Evolutionary conservation across 495 filamentous ascomycete species (phyloP).

Genomic region (Chaetomium fimeti): DNA sequence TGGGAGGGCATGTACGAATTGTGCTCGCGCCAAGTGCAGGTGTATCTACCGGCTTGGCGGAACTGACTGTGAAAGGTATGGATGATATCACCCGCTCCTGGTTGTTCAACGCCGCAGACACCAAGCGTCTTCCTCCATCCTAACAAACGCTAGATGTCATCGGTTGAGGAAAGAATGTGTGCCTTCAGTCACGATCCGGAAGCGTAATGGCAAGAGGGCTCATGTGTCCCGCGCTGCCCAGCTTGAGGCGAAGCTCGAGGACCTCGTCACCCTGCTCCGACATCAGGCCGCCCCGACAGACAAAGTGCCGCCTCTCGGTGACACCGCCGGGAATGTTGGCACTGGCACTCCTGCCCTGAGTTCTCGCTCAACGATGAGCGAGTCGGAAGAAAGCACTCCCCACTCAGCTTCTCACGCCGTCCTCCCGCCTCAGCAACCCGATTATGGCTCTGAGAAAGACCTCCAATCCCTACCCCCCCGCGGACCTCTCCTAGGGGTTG

Average conservation of each 20-base stretch:
- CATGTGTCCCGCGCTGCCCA: constrained; percentile 42
- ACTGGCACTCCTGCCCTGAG: constrained; percentile 16
- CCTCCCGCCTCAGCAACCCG: neutral
- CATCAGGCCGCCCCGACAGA: constrained; percentile 31
- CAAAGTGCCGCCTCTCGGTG: constrained; percentile 5
- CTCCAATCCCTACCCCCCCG: neutral
- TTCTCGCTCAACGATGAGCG: constrained; percentile 19
- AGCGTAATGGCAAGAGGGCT: constrained; percentile 32
- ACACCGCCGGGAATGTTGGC: neutral
- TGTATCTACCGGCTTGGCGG: constrained; percentile 46
- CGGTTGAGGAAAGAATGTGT: constrained; percentile 44
- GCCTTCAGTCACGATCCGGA: constrained; percentile 43
- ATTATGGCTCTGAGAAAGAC: neutral
- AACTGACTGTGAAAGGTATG: constrained; percentile 51
- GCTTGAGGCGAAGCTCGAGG: constrained; percentile 48
- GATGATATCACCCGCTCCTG: neutral
- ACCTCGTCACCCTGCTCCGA: constrained; percentile 44
- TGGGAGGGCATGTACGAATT: constrained; percentile 56
- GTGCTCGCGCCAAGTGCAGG: constrained; percentile 56
- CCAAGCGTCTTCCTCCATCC: neutral
- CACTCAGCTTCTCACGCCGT: neutral
- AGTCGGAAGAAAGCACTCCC: constrained; percentile 20
- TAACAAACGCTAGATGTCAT: constrained; percentile 31
- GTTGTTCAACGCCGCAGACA: neutral
- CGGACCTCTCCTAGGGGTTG: constrained; percentile 5